phyloP scores from a whole-genome alignment of 768 basidiomycete genomes.

The Tricholoma terreum region DNA sequence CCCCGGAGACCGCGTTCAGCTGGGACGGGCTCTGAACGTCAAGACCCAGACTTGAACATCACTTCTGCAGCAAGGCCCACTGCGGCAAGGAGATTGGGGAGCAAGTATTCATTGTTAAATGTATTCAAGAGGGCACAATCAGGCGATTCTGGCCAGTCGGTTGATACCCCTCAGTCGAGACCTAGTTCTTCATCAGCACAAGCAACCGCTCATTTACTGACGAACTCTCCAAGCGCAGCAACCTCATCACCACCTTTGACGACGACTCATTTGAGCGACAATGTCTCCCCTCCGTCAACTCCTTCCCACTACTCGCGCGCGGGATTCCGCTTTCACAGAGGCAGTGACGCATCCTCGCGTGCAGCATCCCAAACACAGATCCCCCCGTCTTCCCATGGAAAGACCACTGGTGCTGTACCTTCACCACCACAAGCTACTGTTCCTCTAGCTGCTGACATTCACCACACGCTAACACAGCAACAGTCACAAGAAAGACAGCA shows the following conservation, averaged over 20 bases:
- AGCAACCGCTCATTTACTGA: slow-evolving; percentile 20
- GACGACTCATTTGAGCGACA: slow-evolving; percentile 6
- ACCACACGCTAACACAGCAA: slow-evolving; percentile 40
- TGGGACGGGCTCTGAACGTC: slow-evolving; percentile 59
- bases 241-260: slow-evolving; percentile 19
- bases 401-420: slow-evolving; percentile 23
- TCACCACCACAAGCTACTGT: slow-evolving; percentile 23
- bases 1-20: slow-evolving; percentile 68
- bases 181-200: slow-evolving; percentile 12
- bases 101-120: slow-evolving; percentile 73
- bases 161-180: slow-evolving; percentile 17
- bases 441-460: slow-evolving; percentile 48
- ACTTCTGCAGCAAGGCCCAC: slow-evolving; percentile 30
- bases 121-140: slow-evolving; percentile 64
- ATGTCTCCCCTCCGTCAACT: slow-evolving; percentile 7
- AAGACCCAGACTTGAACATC: slow-evolving; percentile 15
- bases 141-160: slow-evolving; percentile 23
- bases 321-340: slow-evolving; percentile 27
- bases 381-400: slow-evolving; percentile 16
- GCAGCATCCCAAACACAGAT: slow-evolving; percentile 9
- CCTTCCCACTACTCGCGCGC: slow-evolving; percentile 18
- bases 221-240: slow-evolving; percentile 20
- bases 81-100: slow-evolving; percentile 46
- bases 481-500: slow-evolving; percentile 27
- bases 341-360: slow-evolving; percentile 33